Conservation (phyloP, 2,329 filamentous ascomycete species). For the Aspergillus candidus region DNA sequence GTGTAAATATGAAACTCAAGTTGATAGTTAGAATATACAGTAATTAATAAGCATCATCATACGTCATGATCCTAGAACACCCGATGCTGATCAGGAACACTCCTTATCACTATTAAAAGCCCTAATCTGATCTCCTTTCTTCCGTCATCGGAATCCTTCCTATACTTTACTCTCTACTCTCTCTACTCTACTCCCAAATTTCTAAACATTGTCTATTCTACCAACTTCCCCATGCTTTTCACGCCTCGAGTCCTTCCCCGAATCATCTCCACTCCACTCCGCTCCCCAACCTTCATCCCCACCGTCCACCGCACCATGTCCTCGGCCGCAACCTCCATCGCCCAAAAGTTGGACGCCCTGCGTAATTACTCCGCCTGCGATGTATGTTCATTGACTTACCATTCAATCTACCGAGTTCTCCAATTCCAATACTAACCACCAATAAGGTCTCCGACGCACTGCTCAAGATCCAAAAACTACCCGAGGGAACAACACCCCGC, state of each 20-base stretch:
- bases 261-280: neutral
- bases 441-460: conserved; percentile 61
- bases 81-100: too few species aligned
- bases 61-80: too few species aligned
- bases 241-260: neutral
- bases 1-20: too few species aligned
- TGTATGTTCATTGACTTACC: conserved; percentile 21
- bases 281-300: neutral
- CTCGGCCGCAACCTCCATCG: conserved; percentile 15
- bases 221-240: conserved; percentile 1
- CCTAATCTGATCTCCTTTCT: too few species aligned
- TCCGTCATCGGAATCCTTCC: too few species aligned
- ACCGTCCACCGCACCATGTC: conserved; percentile 22
- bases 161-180: too few species aligned
- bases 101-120: neutral
- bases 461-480: conserved; percentile 54
- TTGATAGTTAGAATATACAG: too few species aligned
- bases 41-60: too few species aligned
- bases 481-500: conserved; percentile 45
- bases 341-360: conserved; percentile 30
- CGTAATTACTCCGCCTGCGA: conserved; percentile 40
- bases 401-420: neutral
- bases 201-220: too few species aligned
- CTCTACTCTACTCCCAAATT: too few species aligned
- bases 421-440: neutral